Base-by-base conservation (phyloP, 371 early-diverging fungal genomes). In the Mucor velutinosus region DNA sequence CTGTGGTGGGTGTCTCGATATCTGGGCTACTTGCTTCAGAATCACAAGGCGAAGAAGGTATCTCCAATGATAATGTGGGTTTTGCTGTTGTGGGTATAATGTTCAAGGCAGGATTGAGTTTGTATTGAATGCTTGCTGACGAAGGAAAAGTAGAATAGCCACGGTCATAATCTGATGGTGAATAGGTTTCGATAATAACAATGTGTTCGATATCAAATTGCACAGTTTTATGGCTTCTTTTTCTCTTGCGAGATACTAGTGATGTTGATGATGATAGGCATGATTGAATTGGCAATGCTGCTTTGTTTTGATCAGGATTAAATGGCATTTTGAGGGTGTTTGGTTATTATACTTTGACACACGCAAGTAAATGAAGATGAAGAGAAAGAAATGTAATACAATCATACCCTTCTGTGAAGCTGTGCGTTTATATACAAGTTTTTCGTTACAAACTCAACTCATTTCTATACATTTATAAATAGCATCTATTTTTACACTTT, bases 91-190 rank as follows among this genome's bases (percentile, higher is more conserved):
- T 4, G 14, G 59, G 29, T 53, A 58, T 45, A 29, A 25, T 39
- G 39, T 29, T 47, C 10, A 69, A 57, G 39, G 55, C 53, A 37
- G 74, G 74, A 21, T 74, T 74, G 23, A 74, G 43, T 70, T 64
- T 70, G n/a, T 74, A 74, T 57, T 70, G 67, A 29, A 67, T 47
- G n/a, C 21, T 47, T 47, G 47, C 47, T 21, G 47, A 47, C 6
- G 47, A 47, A 15, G 72, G 62, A 59, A 61, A 57, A 11, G 70
- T 56, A 33, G 64, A 69, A 4, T 66, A 70, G 23, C 74, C 74
- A 51, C 74, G 70, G 35, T 74, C 74, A 53, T 74, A 74, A 17
- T 74, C 74, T 12, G 47, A 37, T 30, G 70, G 53, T 21, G 74
- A 74, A 62, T 74, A 70, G 1, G 74, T 74, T 19, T 70, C 64